Evolutionary conservation across 2,329 filamentous ascomycete species (phyloP).

Genomic region (Aulographum hederae): DNA sequence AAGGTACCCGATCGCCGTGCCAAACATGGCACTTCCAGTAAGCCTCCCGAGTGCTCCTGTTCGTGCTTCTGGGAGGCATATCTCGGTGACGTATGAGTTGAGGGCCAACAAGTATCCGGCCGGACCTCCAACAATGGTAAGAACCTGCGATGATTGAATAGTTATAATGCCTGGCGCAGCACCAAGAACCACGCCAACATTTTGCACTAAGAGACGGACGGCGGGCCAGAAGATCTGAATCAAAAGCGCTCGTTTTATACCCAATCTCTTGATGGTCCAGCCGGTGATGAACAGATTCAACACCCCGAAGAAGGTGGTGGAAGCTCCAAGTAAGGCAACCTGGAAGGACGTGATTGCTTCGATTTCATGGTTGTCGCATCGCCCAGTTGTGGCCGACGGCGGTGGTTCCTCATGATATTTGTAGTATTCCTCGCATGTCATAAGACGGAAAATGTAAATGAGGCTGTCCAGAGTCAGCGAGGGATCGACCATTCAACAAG

Average conservation of each 20-base stretch:
- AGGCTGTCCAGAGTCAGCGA: conserved; percentile 9
- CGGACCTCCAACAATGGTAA: conserved; percentile 50
- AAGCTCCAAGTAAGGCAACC: conserved; percentile 46
- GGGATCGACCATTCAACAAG: background rate
- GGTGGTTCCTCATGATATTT: conserved; percentile 32
- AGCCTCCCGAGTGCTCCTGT: conserved; percentile 48
- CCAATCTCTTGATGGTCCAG: conserved; percentile 47
- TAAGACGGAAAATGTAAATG: conserved; percentile 49
- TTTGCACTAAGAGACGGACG: conserved; percentile 43
- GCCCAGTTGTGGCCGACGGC: conserved; percentile 24
- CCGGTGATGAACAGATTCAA: conserved; percentile 50
- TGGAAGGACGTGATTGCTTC: conserved; percentile 45
- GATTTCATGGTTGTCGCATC: conserved; percentile 43
- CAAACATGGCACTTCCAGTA: conserved; percentile 49
- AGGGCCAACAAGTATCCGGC: conserved; percentile 50
- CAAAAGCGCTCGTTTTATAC: conserved; percentile 42
- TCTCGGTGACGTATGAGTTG: conserved; percentile 49
- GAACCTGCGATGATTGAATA: conserved; percentile 47
- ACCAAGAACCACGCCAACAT: conserved; percentile 44
- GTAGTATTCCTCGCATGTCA: conserved; percentile 57
- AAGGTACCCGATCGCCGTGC: conserved; percentile 44
- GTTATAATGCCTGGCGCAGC: conserved; percentile 46
- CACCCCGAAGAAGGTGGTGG: conserved; percentile 49
- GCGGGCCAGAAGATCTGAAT: conserved; percentile 47
- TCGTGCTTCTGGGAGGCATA: conserved; percentile 38